Evolutionary conservation across 108 stramenopile species (phyloP), one percentile per base, ranked within the genome.

Genomic region (Hondaea fermentalgiana): DNA sequence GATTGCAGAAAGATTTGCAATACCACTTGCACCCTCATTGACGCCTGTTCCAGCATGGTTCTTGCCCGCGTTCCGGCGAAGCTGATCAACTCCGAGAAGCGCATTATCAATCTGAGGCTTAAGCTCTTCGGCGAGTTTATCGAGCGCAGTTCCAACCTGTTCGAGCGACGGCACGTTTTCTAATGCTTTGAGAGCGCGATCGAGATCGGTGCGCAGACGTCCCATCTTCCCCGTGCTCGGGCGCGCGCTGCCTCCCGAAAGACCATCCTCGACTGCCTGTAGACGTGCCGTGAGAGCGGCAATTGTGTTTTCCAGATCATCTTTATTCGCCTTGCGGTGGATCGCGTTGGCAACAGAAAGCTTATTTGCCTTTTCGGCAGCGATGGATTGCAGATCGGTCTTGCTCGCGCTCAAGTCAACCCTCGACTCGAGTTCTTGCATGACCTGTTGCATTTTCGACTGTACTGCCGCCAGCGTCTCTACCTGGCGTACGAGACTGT

Each of bases 301-400:
- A 6, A 83, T 53, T 14, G 45, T 23, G n/a, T 23, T 17, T 6
- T 47, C 76, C 6, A 83, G 19, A 12, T 83, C 76, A 8, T 47
- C 45, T 23, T 83, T 83, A 23, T 83, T 83, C 10, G 76, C 76
- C 76, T 83, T 83, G 76, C 76, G 76, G 51, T 83, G 76, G 3
- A 83, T 83, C 14, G 76, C 76, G 23, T 47, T 83, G 8, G 76
- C 76, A 43, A 83, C 76, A 16, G 76, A 83, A 53, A 83, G 49
- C 51, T 83, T 83, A 3, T 83, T 83, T 6, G 76, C 76, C 51
- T 83, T 83, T 12, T 83, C 76, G 6, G 45, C 51, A 23, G 51
- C 49, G 6, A 47, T 6, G n/a, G 23, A 25, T 45, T 53, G n/a
- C 76, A 83, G 6, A 16, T 83, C 76, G 6, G n/a, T 45, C 51